Evolutionary conservation across 352 stramenopile genomes (phyloP), one percentile per base, ranked within the genome.

Genomic region (Elongisporangium undulatum): DNA sequence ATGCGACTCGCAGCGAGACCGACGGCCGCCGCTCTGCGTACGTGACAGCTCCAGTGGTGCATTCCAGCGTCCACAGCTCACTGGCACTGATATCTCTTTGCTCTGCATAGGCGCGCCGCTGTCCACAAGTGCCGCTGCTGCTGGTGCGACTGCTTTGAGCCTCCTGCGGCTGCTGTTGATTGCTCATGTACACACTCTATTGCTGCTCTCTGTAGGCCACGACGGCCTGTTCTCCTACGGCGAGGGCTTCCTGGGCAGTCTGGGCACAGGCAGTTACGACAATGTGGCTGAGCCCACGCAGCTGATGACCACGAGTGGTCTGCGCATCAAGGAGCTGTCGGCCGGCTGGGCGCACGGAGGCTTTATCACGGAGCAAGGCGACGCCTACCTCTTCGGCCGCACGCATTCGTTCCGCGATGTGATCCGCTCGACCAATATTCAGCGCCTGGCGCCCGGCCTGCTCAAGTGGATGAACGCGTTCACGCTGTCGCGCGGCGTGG

Each of bases 361-460:
- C 45, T 90, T 95, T 56, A 45, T 93, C 26, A 89, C 85, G 41
- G 59, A 77, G 15, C 67, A 87, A 9, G 85, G 83, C 49, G 68
- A 87, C 24, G 85, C 81, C 29, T 93, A 81, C 55, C 71, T 89
- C 49, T 95, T 79, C 57, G 85, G 85, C 29, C 85, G 83, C 50
- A 89, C 85, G 34, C 80, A 92, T 61, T 92, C 85, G 56, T 95
- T 95, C 59, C 78, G 80, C 26, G 85, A 93, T 52, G 85, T 95
- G 39, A 91, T 95, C 59, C 79, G 85, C 8, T 72, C 82, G 20
- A 95, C 83, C 51, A 93, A 93, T 66, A 92, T 95, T 67, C 77
- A 92, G 59, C 85, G 85, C 23, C 64, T 93, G 38, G 71, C 84
- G 51, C 85, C 85, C 56, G 83, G 75, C 64, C 66, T 95, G 53